Evolutionary conservation across 2,329 filamentous ascomycete species (phyloP), one percentile per base, ranked within the genome.

Genomic region (Colletotrichum sp.): DNA sequence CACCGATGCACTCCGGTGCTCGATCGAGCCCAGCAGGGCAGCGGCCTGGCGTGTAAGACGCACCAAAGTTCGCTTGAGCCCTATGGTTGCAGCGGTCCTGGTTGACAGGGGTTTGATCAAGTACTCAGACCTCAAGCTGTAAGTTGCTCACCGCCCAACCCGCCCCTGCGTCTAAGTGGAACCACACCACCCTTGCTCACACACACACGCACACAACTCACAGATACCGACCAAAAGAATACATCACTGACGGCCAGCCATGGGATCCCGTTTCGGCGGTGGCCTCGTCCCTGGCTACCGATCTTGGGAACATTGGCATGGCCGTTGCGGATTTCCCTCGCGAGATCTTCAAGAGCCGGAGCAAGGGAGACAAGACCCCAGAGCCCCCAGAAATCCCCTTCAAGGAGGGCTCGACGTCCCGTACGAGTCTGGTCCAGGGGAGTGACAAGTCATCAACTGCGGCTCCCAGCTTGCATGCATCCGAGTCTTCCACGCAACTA

Each of bases 241-340:
- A 96, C 83, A 92, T 94, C 78, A 95, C 94, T 0, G 94, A 95
- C 75, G 92, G 94, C 36, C 94, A 96, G 61, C 95, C 95, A 0
- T 92, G 91, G 80, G 95, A 97, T 78, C 95, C 95, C 0, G 91
- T 98, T 29, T 93, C 94, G 16, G 95, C 95, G 25, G 94, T 92
- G 19, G 93, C 95, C 1, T 91, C 92, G 61, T 95, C 96, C 0
- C 85, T 98, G 1, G 87, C 98, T n/a, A 94, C 94, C 8, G 96
- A 96, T n/a, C 88, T 97, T 63, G 93, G 94, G 30, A 94, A 91
- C 52, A 93, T 98, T 73, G 91, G 95, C 80, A 94, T 98, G 90
- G 95, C 95, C 2, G 89, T 98, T 55, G 95, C 95, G 1, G 95
- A 98, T 80, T 90, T 93, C 79, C 92, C 92, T 3, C 85, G 89